Base-by-base conservation (phyloP, 495 filamentous ascomycete genomes). In the Xylaria cubensis region DNA sequence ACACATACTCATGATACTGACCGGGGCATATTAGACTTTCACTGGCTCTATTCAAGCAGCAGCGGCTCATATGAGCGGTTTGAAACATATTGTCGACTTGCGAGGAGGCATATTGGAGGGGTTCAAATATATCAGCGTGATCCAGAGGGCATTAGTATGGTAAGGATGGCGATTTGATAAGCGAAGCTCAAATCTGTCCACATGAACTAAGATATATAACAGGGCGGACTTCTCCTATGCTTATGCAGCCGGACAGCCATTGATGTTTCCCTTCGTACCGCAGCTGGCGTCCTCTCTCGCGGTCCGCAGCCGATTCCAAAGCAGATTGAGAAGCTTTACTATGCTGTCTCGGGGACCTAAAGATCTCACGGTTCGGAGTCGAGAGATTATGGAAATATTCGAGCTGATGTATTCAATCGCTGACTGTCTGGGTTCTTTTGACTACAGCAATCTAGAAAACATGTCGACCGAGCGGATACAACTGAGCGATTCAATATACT, bases 181-280 rank as follows among this genome's bases (percentile, higher is more conserved):
- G 12, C 44, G 13, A n/a, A 19, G 42, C 70, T 67, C 42, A 73
- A 44, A 48, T 59, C 29, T 15, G 26, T 48, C 46, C 21, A 26
- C 61, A 46, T 58, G 58, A 48, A 32, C 69, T 71, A 71, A 71
- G 12, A 4, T 10, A 65, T 39, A 65, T 13, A 51, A 39, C 53
- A 79, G 77, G 77, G 77, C 77, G 12, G 77, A 79, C 62, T 79
- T 77, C 42, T 79, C 77, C 15, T 79, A 79, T 46, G 75, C 77
- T 34, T 77, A 76, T 26, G 77, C 77, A 17, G 70, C 75, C 15
- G 69, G 75, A 7, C 69, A 79, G 55, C 72, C 77, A 6, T 56
- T 79, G 9, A 70, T 73, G 32, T 79, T 79, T 64, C 77, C 75
- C 12, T 79, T 79, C 39, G 76, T 79, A 56, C 75, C 77, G 5